These are phyloP conservation scores for Brassica cretica DNA, from an alignment of 345 rosid species.

Conservation along the genomic window DNA sequence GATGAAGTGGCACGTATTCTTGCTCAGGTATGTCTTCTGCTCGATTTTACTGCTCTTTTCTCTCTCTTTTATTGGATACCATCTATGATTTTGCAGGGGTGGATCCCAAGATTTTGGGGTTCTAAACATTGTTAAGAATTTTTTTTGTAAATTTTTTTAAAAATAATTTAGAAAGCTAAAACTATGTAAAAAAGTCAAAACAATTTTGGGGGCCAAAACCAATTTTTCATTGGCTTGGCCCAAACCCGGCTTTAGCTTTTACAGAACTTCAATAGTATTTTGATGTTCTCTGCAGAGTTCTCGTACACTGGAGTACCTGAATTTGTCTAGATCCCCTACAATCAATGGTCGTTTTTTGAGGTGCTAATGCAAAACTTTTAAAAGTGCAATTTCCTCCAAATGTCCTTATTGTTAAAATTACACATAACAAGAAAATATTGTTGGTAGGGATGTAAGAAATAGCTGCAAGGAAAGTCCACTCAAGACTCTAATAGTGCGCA, in stretches of 20 bases:
- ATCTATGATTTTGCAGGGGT: background rate
- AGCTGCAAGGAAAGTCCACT: conserved; percentile 52
- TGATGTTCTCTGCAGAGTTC: conserved; percentile 53
- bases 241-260: background rate
- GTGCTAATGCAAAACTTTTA: conserved; percentile 26
- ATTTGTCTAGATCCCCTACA: conserved; percentile 76
- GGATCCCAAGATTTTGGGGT: no score
- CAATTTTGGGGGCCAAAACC: no score
- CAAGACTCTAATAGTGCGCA: conserved; percentile 72
- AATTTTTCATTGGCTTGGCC: no score
- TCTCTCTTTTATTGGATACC: background rate
- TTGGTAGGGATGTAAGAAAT: conserved; percentile 61
- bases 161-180: no score
- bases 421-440: background rate
- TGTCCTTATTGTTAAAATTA: conserved; percentile 1
- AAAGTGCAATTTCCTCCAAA: background rate
- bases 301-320: conserved; percentile 63
- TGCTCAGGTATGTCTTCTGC: conserved; percentile 54
- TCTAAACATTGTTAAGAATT: no score
- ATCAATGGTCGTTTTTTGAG: conserved; percentile 78
- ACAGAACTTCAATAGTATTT: background rate
- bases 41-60: background rate
- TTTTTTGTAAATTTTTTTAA: no score
- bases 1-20: conserved; percentile 62
- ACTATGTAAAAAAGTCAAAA: no score